A percentile compares a stretch with the other conserved stretches of the same genome.
Evolutionary conservation across 345 rosid genomes (phyloP).

Genomic region (Salix dunnii): DNA sequence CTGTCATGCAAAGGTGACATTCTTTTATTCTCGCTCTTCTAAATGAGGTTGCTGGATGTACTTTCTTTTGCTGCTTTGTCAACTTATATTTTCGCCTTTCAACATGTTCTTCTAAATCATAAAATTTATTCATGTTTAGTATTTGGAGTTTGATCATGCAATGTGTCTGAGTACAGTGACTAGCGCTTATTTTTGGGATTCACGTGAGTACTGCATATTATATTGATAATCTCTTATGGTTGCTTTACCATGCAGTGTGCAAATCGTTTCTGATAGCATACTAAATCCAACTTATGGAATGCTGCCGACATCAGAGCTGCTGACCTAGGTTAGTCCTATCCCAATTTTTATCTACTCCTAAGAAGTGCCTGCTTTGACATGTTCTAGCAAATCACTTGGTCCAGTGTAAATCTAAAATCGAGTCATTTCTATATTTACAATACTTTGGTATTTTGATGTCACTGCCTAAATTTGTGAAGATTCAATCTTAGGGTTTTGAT

Average conservation of each 20-base stretch:
- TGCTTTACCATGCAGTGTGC: slow-evolving; percentile 35
- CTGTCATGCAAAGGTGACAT: slow-evolving; percentile 49
- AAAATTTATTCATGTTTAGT: too few relatives aligned
- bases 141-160: background rate
- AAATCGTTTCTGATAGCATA: slow-evolving; percentile 21
- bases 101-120: too few relatives aligned
- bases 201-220: background rate
- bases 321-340: slow-evolving; percentile 31
- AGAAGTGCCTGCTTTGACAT: background rate
- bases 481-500: background rate
- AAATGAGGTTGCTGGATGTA: background rate
- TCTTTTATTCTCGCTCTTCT: background rate
- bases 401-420: background rate
- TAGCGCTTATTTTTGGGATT: background rate
- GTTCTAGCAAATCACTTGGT: background rate
- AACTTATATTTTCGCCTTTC: too few relatives aligned
- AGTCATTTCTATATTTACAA: background rate
- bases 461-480: background rate
- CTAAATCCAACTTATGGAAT: slow-evolving; percentile 10
- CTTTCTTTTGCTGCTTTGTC: too few relatives aligned
- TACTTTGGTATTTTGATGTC: background rate
- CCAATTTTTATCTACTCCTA: background rate
- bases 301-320: slow-evolving; percentile 11
- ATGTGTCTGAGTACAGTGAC: background rate
- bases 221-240: slow-evolving; percentile 3